A percentile compares a stretch with the other conserved stretches of the same genome.
Evolutionary conservation across 768 basidiomycete species (phyloP).

Genomic region (Kwoniella mangroviensis): DNA sequence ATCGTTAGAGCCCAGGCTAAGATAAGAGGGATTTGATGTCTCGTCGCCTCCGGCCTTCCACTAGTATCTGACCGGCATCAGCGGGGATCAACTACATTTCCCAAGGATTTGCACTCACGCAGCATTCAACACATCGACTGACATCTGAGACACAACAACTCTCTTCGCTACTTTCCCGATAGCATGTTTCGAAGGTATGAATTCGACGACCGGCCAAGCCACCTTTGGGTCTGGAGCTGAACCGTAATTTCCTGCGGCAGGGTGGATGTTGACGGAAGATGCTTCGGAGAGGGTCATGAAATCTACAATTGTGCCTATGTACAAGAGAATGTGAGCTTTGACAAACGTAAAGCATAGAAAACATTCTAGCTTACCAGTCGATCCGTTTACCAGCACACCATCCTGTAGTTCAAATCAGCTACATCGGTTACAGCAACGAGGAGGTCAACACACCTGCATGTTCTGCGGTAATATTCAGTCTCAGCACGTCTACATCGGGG

Average conservation of each 20-base stretch:
- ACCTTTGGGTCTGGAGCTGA: constrained; percentile 14
- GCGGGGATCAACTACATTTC: background rate
- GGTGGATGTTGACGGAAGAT: constrained; percentile 17
- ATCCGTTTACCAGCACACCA: constrained; percentile 91
- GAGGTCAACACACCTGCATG: constrained; percentile 33
- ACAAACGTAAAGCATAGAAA: too few relatives aligned
- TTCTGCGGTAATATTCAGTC: constrained; percentile 23
- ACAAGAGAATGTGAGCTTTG: background rate
- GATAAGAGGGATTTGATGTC: constrained; percentile 75
- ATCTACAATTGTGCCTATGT: constrained; percentile 37
- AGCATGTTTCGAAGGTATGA: constrained; percentile 31
- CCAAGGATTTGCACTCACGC: constrained; percentile 11
- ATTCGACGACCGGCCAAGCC: constrained; percentile 43
- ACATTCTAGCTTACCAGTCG: constrained; percentile 69
- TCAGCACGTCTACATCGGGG: background rate
- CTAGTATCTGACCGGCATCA: background rate
- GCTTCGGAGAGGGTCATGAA: constrained; percentile 44
- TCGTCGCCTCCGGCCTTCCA: constrained; percentile 36
- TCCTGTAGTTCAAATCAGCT: constrained; percentile 59
- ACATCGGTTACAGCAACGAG: too few relatives aligned
- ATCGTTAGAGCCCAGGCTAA: constrained; percentile 66
- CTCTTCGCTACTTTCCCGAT: constrained; percentile 17
- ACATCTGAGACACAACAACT: constrained; percentile 37
- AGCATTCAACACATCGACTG: constrained; percentile 45
- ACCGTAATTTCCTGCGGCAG: constrained; percentile 11